Evolutionary conservation across 2,329 filamentous ascomycete genomes (phyloP).

Genomic region (Mycosphaerella arachidis): DNA sequence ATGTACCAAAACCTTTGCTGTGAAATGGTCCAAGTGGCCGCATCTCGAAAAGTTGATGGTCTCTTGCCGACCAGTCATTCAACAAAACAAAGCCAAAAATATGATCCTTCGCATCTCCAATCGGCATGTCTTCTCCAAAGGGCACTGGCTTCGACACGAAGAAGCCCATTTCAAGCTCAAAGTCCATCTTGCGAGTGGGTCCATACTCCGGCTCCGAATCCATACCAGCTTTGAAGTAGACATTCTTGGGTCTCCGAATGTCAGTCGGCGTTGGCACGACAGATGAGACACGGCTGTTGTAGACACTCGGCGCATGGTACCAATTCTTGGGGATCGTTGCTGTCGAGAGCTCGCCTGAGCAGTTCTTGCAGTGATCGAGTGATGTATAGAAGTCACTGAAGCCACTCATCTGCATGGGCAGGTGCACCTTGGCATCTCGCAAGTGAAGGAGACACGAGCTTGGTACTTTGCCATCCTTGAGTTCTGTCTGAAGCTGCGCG

Average conservation of each 20-base stretch:
- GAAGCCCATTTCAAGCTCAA: constrained; percentile 47
- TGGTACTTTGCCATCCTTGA: constrained; percentile 27
- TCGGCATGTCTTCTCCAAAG: constrained; percentile 37
- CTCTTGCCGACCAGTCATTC: constrained; percentile 57
- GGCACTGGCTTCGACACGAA: constrained; percentile 41
- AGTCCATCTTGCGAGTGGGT: constrained; percentile 42
- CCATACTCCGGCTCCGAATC: constrained; percentile 39
- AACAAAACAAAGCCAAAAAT: constrained; percentile 60
- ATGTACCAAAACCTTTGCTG: constrained; percentile 57
- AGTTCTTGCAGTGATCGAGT: constrained; percentile 50
- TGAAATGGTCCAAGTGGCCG: constrained; percentile 57
- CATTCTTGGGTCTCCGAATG: constrained; percentile 46
- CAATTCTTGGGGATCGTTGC: constrained; percentile 33
- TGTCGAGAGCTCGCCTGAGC: constrained; percentile 40
- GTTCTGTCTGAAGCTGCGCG: constrained; percentile 37
- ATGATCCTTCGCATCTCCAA: constrained; percentile 47
- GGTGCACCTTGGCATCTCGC: constrained; percentile 44
- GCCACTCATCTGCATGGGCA: constrained; percentile 53
- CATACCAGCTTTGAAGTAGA: constrained; percentile 31
- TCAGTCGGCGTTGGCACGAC: constrained; percentile 25
- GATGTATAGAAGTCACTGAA: constrained; percentile 58
- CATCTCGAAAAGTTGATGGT: constrained; percentile 62
- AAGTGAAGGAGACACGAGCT: constrained; percentile 34
- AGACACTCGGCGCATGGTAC: constrained; percentile 35
- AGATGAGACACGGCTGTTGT: constrained; percentile 40